Evolutionary conservation across 306 rosid genomes (phyloP).

Genomic region (Inga laurina): DNA sequence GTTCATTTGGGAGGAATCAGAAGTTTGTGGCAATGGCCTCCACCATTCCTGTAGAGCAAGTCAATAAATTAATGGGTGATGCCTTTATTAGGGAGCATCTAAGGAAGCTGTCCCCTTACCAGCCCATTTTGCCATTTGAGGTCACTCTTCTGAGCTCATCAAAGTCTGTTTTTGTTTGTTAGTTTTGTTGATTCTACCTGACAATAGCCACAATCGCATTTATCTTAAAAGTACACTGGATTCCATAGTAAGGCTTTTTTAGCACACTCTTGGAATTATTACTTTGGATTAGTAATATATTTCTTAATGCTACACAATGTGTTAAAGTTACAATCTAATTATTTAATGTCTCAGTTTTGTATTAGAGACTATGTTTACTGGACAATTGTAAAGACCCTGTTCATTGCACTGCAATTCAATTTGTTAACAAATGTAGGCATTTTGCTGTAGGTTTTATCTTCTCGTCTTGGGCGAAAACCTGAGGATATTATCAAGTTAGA

Average conservation of each 20-base stretch:
- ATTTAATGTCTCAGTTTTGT: not conserved
- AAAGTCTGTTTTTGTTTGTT: not conserved
- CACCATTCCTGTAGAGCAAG: conserved; percentile 51
- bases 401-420: not conserved
- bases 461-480: conserved; percentile 87
- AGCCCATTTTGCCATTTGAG: conserved; percentile 96
- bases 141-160: conserved; percentile 31
- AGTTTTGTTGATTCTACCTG: conserved; percentile 2
- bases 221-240: not conserved
- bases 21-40: conserved; percentile 65
- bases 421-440: conserved; percentile 24
- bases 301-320: not conserved
- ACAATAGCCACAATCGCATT: not conserved
- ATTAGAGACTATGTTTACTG: not conserved
- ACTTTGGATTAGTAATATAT: not conserved
- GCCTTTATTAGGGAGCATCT: conserved; percentile 87
- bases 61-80: conserved; percentile 61
- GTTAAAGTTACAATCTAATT: conserved; percentile 12
- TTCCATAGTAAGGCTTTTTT: not conserved
- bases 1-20: conserved; percentile 38
- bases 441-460: conserved; percentile 68
- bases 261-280: conserved; percentile 3
- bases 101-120: conserved; percentile 81
- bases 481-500: conserved; percentile 96
- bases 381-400: not conserved